These are phyloP conservation scores for Kockovaella imperatae DNA, from an alignment of 768 basidiomycete species.

Conservation along the genomic window DNA sequence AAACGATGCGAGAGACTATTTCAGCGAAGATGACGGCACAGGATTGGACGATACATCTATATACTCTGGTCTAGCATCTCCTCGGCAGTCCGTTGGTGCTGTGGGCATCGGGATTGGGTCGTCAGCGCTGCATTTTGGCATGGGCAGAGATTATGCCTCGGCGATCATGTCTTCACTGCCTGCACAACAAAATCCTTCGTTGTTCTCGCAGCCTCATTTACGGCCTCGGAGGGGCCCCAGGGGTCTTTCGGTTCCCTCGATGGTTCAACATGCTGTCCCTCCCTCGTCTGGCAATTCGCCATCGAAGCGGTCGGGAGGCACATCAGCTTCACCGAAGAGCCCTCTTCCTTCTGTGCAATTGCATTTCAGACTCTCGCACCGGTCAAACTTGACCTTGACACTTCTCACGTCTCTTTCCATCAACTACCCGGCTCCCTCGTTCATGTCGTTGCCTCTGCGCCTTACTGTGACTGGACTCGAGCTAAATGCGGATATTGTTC, in stretches of 20 bases:
- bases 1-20: slow-evolving; percentile 1
- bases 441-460: slow-evolving; percentile 94
- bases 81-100: slow-evolving; percentile 15
- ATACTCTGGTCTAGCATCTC: slow-evolving; percentile 16
- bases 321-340: slow-evolving; percentile 41
- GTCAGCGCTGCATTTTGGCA: not conserved
- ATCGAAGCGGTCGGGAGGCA: not conserved
- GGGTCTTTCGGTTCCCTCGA: too few relatives aligned
- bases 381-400: slow-evolving; percentile 78
- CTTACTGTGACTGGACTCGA: slow-evolving; percentile 83
- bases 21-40: slow-evolving; percentile 1
- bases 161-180: not conserved
- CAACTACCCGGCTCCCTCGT: slow-evolving; percentile 90
- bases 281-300: slow-evolving; percentile 17
- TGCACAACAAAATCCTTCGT: not conserved
- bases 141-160: not conserved
- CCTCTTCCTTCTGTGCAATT: slow-evolving; percentile 67
- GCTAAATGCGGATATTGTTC: slow-evolving; percentile 75
- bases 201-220: too few relatives aligned
- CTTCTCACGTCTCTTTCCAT: slow-evolving; percentile 87
- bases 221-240: too few relatives aligned
- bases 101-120: slow-evolving; percentile 13
- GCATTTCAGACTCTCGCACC: slow-evolving; percentile 76
- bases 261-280: too few relatives aligned
- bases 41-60: slow-evolving; percentile 10